A percentile compares a stretch with the other conserved stretches of the same genome.
These are phyloP conservation scores for Botryotinia calthae DNA, from an alignment of 2,329 filamentous ascomycete genomes.

Conservation along the genomic window DNA sequence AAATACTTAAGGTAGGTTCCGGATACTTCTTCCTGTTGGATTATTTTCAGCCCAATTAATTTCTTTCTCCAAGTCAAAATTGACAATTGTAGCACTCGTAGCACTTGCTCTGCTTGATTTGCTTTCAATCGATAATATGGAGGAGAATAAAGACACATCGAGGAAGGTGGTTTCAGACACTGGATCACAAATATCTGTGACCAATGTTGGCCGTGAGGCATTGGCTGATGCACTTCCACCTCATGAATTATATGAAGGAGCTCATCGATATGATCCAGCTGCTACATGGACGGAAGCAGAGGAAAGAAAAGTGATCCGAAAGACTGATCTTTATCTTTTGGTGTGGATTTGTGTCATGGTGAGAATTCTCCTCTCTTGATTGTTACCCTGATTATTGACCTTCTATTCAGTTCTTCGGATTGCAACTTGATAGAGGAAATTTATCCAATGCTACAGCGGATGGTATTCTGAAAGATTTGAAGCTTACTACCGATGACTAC, in stretches of 20 bases:
- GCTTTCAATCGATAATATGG: background rate
- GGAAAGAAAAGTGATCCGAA: constrained; percentile 54
- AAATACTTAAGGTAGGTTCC: background rate
- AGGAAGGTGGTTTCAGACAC: background rate
- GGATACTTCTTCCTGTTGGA: background rate
- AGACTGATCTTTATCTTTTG: constrained; percentile 36
- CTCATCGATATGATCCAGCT: constrained; percentile 44
- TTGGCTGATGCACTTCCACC: constrained; percentile 9
- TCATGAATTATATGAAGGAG: constrained; percentile 19
- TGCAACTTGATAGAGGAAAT: constrained; percentile 60
- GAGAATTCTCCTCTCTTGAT: background rate
- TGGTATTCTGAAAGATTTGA: constrained; percentile 32
- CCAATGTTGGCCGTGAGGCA: background rate
- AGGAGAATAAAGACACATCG: background rate
- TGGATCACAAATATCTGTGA: background rate
- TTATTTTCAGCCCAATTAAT: background rate
- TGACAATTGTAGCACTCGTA: background rate
- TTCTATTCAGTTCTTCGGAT: constrained; percentile 50
- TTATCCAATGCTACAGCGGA: constrained; percentile 55
- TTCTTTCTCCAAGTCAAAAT: background rate
- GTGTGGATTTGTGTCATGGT: constrained; percentile 18
- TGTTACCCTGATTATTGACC: background rate
- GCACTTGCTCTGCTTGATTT: background rate
- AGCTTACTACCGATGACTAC: constrained; percentile 26
- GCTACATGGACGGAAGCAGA: constrained; percentile 56